These are phyloP conservation scores for Populus ilicifolia DNA, from an alignment of 345 rosid species.

Conservation along the genomic window DNA sequence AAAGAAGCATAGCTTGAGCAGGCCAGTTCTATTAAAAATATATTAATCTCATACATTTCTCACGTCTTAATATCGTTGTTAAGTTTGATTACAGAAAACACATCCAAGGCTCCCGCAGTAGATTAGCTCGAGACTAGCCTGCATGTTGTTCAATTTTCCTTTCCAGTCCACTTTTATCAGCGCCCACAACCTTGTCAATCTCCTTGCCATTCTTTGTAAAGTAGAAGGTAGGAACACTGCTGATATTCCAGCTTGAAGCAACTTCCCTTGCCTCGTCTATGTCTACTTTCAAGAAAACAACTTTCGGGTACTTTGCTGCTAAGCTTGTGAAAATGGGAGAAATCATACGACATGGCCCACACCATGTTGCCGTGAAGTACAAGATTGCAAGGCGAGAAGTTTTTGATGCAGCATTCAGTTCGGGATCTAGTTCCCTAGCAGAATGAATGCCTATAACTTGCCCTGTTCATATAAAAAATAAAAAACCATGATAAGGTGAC, in stretches of 20 bases:
- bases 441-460: slow-evolving; percentile 71
- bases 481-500: not conserved
- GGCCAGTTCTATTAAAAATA: not conserved
- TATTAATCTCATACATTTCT: not conserved
- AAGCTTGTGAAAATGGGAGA: slow-evolving; percentile 68
- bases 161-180: slow-evolving; percentile 72
- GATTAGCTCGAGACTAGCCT: slow-evolving; percentile 16
- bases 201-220: slow-evolving; percentile 72
- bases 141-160: slow-evolving; percentile 60
- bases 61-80: not conserved
- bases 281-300: slow-evolving; percentile 80
- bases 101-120: not conserved
- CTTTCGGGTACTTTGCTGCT: slow-evolving; percentile 63
- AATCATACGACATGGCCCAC: slow-evolving; percentile 87
- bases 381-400: slow-evolving; percentile 67
- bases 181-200: slow-evolving; percentile 81
- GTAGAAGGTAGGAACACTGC: slow-evolving; percentile 73
- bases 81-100: not conserved
- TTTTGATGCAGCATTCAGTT: slow-evolving; percentile 58
- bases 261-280: slow-evolving; percentile 58
- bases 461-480: slow-evolving; percentile 38
- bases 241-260: slow-evolving; percentile 62
- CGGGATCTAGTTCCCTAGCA: slow-evolving; percentile 57
- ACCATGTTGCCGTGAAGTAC: slow-evolving; percentile 94
- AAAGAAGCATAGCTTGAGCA: not conserved